Conservation (phyloP, 2,329 filamentous ascomycete species). For the Aureobasidium sp. region DNA sequence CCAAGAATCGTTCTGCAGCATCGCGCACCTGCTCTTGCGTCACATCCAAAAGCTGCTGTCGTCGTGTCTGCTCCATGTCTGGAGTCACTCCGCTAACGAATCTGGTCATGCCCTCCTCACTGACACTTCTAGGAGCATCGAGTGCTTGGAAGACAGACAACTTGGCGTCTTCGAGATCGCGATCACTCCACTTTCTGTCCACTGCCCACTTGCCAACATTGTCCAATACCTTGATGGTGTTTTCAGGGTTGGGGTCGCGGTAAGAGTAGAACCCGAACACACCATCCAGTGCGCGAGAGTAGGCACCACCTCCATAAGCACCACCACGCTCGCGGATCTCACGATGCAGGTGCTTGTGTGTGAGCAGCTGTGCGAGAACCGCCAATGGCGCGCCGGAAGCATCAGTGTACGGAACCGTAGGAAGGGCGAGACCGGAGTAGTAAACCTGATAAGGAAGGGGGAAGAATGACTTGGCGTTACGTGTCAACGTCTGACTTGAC, state of each 20-base stretch:
- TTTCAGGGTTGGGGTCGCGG: constrained; percentile 88
- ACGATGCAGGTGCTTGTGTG: constrained; percentile 92
- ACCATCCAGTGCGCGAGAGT: constrained; percentile 69
- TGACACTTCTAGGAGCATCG: constrained; percentile 82
- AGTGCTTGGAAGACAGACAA: constrained; percentile 86
- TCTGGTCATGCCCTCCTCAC: constrained; percentile 73
- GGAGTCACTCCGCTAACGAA: constrained; percentile 81
- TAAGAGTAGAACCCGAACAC: constrained; percentile 95
- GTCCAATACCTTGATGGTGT: constrained; percentile 76
- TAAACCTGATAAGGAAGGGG: constrained; percentile 95
- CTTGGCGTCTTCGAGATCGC: constrained; percentile 92
- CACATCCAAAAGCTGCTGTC: constrained; percentile 81
- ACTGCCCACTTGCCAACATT: constrained; percentile 76
- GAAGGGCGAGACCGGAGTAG: constrained; percentile 75
- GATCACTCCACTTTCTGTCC: constrained; percentile 70
- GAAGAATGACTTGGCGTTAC: constrained; percentile 68
- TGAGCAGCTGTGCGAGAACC: constrained; percentile 83
- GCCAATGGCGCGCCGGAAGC: constrained; percentile 70
- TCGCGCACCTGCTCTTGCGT: constrained; percentile 69
- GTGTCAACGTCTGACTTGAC: constrained; percentile 19
- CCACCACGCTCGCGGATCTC: constrained; percentile 97
- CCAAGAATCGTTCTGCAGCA: constrained; percentile 74
- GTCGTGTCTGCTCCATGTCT: constrained; percentile 77
- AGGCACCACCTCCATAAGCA: constrained; percentile 88
- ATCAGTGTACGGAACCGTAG: constrained; percentile 75